phyloP scores from a whole-genome alignment of 2,329 filamentous ascomycete genomes.

The Stachybotrys elegans region DNA sequence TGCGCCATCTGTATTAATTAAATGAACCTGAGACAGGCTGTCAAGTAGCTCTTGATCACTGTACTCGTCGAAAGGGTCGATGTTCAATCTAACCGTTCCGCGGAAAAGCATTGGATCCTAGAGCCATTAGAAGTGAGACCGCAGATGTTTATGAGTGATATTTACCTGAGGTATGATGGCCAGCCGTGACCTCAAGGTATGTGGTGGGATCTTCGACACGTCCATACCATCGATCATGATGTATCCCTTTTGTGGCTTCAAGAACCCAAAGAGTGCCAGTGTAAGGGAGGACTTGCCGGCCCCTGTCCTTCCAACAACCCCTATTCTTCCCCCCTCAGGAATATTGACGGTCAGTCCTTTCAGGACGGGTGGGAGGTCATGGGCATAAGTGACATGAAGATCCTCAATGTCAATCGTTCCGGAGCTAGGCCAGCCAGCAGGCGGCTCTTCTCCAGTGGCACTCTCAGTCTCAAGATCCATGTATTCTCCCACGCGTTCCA shows the following conservation, averaged over 20 bases:
- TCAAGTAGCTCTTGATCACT: constrained; percentile 46
- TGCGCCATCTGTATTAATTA: not conserved
- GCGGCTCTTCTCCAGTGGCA: constrained; percentile 49
- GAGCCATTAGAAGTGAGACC: not conserved
- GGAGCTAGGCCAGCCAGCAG: constrained; percentile 34
- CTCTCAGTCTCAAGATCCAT: constrained; percentile 56
- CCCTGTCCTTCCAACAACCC: constrained; percentile 65
- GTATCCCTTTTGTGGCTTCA: constrained; percentile 54
- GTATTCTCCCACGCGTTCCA: constrained; percentile 64
- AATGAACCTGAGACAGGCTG: not conserved
- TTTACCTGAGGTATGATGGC: constrained; percentile 62
- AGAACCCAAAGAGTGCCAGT: constrained; percentile 64
- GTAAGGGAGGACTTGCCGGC: constrained; percentile 67
- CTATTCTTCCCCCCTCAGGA: constrained; percentile 55
- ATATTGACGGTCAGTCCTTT: constrained; percentile 60
- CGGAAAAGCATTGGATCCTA: constrained; percentile 63
- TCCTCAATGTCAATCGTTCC: constrained; percentile 2
- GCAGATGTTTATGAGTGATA: not conserved
- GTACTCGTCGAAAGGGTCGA: constrained; percentile 66
- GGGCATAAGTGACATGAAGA: constrained; percentile 1
- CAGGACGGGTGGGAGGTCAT: constrained; percentile 45
- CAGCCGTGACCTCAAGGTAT: constrained; percentile 59
- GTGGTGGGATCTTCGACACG: constrained; percentile 60
- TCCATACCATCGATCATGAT: constrained; percentile 66
- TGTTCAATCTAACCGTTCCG: constrained; percentile 64